Evolutionary conservation across 2,329 filamentous ascomycete genomes (phyloP), one percentile per base, ranked within the genome.

Genomic region (Colletotrichum aenigma): DNA sequence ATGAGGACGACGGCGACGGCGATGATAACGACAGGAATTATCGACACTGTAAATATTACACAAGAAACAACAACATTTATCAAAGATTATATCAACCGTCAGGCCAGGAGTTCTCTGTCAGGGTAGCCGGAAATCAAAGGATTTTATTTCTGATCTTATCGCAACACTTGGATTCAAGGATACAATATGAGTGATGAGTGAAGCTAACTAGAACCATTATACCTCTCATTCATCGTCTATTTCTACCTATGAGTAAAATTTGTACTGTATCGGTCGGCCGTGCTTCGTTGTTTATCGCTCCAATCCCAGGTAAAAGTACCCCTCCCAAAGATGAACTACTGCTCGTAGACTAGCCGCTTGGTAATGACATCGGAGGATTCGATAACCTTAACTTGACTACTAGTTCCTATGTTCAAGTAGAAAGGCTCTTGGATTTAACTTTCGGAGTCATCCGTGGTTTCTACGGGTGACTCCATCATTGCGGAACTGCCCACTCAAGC

Each of bases 51-150:
- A 38, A 1, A 43, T 43, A n/a, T 43, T 43, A 1, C 16, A 0
- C 8, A 43, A 43, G 38, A 43, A 43, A 43, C n/a, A 0, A n/a
- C n/a, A 12, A n/a, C 2, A 2, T 43, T 2, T n/a, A 18, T 9
- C 18, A 15, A 38, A 18, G 15, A 36, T 36, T 16, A 1, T 3
- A 6, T 6, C 6, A 2, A 18, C 4, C 9, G 18, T n/a, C 6
- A 43, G 0, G 3, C 16, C 2, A n/a, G 3, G 4, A 43, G 38
- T 43, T 2, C 18, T n/a, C 1, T 43, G 0, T 0, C 5, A 0
- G 36, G 4, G 18, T 38, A 38, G 2, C 0, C 16, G 0, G 15
- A 38, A 38, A 3, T 38, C 36, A 0, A 18, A 38, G 15, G 4
- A 38, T 38, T 3, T 9, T 16, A 18, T 38, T 18, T 38, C 36